Evolutionary conservation across 2,329 filamentous ascomycete genomes (phyloP).

Genomic region (Cladosporium austrohemisphaericum): DNA sequence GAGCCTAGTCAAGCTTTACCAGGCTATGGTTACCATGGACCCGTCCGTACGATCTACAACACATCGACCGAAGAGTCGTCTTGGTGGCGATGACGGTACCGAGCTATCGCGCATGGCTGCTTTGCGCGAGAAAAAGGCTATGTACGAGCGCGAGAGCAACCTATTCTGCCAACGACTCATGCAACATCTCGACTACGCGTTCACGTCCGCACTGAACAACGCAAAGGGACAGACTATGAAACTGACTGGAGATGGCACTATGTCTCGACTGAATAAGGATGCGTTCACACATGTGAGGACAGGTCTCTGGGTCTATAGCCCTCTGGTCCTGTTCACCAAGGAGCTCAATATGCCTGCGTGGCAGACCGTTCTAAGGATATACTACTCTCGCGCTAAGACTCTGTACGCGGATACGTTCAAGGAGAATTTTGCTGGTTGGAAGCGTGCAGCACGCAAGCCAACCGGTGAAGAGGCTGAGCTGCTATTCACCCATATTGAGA

Average conservation of each 20-base stretch:
- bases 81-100: conserved; percentile 64
- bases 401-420: conserved; percentile 81
- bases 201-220: conserved; percentile 66
- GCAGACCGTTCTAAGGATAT: conserved; percentile 73
- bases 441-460: conserved; percentile 29
- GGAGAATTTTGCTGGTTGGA: conserved; percentile 74
- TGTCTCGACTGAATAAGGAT: conserved; percentile 57
- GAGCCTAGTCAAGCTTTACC: conserved; percentile 77
- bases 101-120: conserved; percentile 83
- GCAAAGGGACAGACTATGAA: conserved; percentile 38
- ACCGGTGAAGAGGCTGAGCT: conserved; percentile 44
- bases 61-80: conserved; percentile 40
- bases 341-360: conserved; percentile 80
- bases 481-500: conserved; percentile 86
- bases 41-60: conserved; percentile 61
- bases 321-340: conserved; percentile 80
- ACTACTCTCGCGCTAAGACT: conserved; percentile 70
- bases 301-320: conserved; percentile 81
- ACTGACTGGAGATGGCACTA: conserved; percentile 33
- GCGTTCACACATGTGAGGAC: conserved; percentile 70
- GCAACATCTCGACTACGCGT: conserved; percentile 77
- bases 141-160: conserved; percentile 72
- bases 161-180: conserved; percentile 75
- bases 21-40: conserved; percentile 90
- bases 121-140: conserved; percentile 88